Base-by-base conservation (phyloP, 179 eudicot genomes). In the Vitellaria paradoxa region DNA sequence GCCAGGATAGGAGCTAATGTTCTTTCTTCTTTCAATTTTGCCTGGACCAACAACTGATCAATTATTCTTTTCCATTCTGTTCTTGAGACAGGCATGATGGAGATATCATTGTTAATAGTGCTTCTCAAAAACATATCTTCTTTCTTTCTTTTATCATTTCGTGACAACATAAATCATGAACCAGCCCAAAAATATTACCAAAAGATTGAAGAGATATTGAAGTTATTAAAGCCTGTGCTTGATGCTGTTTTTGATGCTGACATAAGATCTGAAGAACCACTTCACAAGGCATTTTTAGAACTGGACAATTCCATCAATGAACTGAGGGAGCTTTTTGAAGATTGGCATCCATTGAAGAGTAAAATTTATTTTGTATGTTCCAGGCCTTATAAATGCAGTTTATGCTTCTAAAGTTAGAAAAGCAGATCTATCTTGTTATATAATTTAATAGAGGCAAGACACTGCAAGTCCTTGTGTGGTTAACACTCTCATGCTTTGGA, bases 321-420 rank as follows among this genome's bases (percentile, higher is more conserved):
- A 80, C 82, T 91, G 69, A 86, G 85, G 75, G 94, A 89, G 74
- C 79, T 90, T 53, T 84, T 92, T 78, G 96, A 91, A 79, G 89
- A 75, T 85, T 96, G 94, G 94, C 89, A 89, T 80, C 91, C 86
- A 2, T 75, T 96, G 83, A 87, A 88, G 85, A 96, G 99, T 89
- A 92, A 91, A 92, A 89, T 93, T 79, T 86, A 92, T 81, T 90
- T 96, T 80, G 99, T 96, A 91, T 56, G 98, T 84, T 77, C 42
- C 52, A 40, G 12, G n/a, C 68, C 62, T 74, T 59, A 77, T 68
- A 18, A 20, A 17, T 76, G 63, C 50, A 67, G 53, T 65, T 76
- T 68, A 67, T 24, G 18, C 11, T 68, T 45, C 9, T 30, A 10
- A 40, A 7, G 67, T 76, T 67, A 30, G 37, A 53, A 37, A 52